Conservation (phyloP, 2,329 filamentous ascomycete species). For the Pyrenochaeta sp. region DNA sequence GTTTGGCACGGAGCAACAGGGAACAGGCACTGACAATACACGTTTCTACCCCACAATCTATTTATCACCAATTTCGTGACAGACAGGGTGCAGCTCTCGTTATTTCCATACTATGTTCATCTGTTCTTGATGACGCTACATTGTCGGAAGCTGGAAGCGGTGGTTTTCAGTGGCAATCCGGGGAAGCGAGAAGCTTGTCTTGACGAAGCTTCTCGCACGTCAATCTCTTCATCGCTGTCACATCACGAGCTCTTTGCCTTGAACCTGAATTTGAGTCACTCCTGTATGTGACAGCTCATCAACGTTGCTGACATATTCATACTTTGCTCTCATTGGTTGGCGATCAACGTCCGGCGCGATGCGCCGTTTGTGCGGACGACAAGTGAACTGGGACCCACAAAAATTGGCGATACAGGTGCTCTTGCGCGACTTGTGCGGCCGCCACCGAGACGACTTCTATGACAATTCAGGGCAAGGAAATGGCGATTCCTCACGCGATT, state of each 20-base stretch:
- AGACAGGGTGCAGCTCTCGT: background rate
- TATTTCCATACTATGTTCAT: slow-evolving; percentile 6
- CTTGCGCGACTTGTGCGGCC: slow-evolving; percentile 36
- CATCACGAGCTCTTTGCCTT: background rate
- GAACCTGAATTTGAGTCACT: slow-evolving; percentile 4
- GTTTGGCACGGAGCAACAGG: background rate
- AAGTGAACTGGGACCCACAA: slow-evolving; percentile 8
- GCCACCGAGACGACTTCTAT: slow-evolving; percentile 7
- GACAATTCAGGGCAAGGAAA: slow-evolving; percentile 10
- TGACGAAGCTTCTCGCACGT: slow-evolving; percentile 7
- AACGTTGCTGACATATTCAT: slow-evolving; percentile 1
- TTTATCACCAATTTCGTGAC: background rate
- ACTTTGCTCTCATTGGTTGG: slow-evolving; percentile 1
- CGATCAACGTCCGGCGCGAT: slow-evolving; percentile 5
- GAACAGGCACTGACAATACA: background rate
- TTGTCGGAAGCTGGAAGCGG: background rate
- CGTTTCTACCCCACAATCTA: background rate
- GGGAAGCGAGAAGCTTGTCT: slow-evolving; percentile 24
- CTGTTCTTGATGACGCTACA: background rate
- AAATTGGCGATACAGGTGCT: slow-evolving; percentile 6
- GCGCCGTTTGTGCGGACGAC: slow-evolving; percentile 28
- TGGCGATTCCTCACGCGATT: slow-evolving; percentile 22
- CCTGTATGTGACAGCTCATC: slow-evolving; percentile 4
- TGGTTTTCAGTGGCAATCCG: background rate
- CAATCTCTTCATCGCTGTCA: background rate